Evolutionary conservation across 352 stramenopile species (phyloP).

Genomic region (Phytophthora syringae): DNA sequence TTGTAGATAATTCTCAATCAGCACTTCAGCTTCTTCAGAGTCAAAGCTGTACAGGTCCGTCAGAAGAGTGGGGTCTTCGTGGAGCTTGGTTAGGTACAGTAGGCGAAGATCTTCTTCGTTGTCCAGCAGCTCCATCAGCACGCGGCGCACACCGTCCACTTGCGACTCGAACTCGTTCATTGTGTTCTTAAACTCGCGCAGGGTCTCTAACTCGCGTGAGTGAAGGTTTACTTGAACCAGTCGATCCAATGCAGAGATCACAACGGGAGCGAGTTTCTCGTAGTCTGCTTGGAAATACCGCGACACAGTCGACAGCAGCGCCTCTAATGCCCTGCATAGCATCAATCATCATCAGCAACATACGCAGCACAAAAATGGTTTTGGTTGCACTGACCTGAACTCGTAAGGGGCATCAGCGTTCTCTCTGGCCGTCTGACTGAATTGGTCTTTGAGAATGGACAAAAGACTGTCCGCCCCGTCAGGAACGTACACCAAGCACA

Average conservation of each 20-base stretch:
- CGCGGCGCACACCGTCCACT: constrained; percentile 62
- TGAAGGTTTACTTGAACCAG: constrained; percentile 56
- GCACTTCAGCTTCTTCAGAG: constrained; percentile 76
- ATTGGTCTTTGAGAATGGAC: constrained; percentile 71
- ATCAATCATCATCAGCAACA: background rate
- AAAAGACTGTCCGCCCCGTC: constrained; percentile 64
- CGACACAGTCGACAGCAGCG: constrained; percentile 62
- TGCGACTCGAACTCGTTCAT: constrained; percentile 80
- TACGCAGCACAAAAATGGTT: background rate
- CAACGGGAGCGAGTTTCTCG: constrained; percentile 47
- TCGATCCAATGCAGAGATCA: constrained; percentile 55
- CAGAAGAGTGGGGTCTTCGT: constrained; percentile 59
- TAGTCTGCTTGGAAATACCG: constrained; percentile 67
- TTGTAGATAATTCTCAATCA: constrained; percentile 83
- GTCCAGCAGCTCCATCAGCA: constrained; percentile 70
- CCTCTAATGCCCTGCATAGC: constrained; percentile 51
- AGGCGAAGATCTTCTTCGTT: constrained; percentile 71
- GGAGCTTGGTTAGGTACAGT: constrained; percentile 72
- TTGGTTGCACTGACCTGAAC: constrained; percentile 53
- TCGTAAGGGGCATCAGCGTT: constrained; percentile 69
- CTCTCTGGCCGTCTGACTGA: constrained; percentile 54
- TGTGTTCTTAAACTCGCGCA: constrained; percentile 72
- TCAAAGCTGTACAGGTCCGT: constrained; percentile 70
- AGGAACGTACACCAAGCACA: constrained; percentile 65
- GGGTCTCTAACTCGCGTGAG: constrained; percentile 60